Evolutionary conservation across 192 early-diverging fungal species (phyloP).

Genomic region (Backusella tarrabulga): DNA sequence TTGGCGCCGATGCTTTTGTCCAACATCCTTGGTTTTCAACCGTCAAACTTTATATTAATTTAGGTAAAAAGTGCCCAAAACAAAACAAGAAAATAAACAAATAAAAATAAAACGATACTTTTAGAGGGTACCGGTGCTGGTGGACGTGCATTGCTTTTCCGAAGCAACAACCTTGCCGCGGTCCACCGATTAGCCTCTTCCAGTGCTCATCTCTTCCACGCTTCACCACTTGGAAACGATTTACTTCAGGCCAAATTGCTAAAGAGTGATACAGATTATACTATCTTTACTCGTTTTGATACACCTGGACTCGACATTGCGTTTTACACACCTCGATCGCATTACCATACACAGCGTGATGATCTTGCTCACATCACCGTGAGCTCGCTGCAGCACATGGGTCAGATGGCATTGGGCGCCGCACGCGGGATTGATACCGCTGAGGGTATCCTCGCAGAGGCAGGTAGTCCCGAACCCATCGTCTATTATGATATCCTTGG

Average conservation of each 20-base stretch:
- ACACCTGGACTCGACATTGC: slow-evolving; percentile 69
- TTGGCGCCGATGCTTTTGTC: slow-evolving; percentile 61
- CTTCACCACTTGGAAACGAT: slow-evolving; percentile 65
- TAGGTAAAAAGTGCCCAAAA: slow-evolving; percentile 38
- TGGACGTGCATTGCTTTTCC: slow-evolving; percentile 65
- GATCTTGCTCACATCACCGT: slow-evolving; percentile 48
- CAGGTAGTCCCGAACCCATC: slow-evolving; percentile 29
- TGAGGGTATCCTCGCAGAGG: slow-evolving; percentile 27
- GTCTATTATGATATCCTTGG: slow-evolving; percentile 53
- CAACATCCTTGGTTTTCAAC: slow-evolving; percentile 63
- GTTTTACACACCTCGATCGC: slow-evolving; percentile 59
- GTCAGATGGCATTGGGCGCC: slow-evolving; percentile 47
- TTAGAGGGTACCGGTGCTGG: slow-evolving; percentile 71
- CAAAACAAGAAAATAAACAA: not conserved
- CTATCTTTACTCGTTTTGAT: slow-evolving; percentile 54
- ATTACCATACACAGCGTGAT: slow-evolving; percentile 66
- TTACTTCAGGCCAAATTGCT: slow-evolving; percentile 49
- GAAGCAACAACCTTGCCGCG: slow-evolving; percentile 39
- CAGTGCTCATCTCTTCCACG: slow-evolving; percentile 49
- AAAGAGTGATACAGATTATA: slow-evolving; percentile 63
- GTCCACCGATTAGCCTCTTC: slow-evolving; percentile 42
- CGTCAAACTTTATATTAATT: slow-evolving; percentile 65
- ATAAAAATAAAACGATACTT: no score
- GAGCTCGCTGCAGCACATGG: slow-evolving; percentile 64
- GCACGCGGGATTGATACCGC: slow-evolving; percentile 52